Percentiles rank a stretch among this genome's conserved stretches.
phyloP scores from a whole-genome alignment of 2,329 filamentous ascomycete genomes.

The Alternaria novae-zelandiae region DNA sequence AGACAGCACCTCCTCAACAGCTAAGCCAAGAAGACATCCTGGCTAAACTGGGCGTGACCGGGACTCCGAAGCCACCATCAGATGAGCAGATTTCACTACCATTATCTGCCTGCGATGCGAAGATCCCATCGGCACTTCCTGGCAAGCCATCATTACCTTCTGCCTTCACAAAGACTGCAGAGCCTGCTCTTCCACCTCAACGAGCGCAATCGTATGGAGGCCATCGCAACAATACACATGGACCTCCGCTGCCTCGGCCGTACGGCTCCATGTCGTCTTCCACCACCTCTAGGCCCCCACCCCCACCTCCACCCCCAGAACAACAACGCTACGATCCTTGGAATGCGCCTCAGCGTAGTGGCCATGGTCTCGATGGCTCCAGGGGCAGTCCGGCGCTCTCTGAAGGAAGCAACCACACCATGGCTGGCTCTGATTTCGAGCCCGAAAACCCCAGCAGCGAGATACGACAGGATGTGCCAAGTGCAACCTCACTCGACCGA shows the following conservation, averaged over 20 bases:
- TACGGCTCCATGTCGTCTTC: constrained; percentile 36
- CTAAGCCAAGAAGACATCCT: constrained; percentile 47
- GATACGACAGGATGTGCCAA: constrained; percentile 14
- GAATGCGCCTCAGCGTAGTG: constrained; percentile 27
- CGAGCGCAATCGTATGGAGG: constrained; percentile 33
- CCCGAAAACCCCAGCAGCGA: constrained; percentile 28
- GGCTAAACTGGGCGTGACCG: constrained; percentile 46
- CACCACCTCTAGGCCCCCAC: constrained; percentile 15
- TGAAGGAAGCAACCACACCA: constrained; percentile 43
- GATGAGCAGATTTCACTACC: constrained; percentile 25
- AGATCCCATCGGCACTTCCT: constrained; percentile 18
- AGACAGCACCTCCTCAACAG: constrained; percentile 9
- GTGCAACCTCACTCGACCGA: constrained; percentile 28
- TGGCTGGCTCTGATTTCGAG: constrained; percentile 45
- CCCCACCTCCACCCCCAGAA: constrained; percentile 32
- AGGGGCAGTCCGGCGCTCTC: constrained; percentile 41
- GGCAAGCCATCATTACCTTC: constrained; percentile 24
- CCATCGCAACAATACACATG: constrained; percentile 16
- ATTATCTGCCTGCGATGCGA: constrained; percentile 14
- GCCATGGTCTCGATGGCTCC: constrained; percentile 23
- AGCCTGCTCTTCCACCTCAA: constrained; percentile 17
- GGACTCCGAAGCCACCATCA: constrained; percentile 44
- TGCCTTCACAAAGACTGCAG: background rate
- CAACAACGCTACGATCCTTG: constrained; percentile 30
- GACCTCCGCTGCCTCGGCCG: constrained; percentile 25